A percentile compares a stretch with the other conserved stretches of the same genome.
phyloP scores from a whole-genome alignment of 176 grass and related monocot species.

The Themeda triandra region DNA sequence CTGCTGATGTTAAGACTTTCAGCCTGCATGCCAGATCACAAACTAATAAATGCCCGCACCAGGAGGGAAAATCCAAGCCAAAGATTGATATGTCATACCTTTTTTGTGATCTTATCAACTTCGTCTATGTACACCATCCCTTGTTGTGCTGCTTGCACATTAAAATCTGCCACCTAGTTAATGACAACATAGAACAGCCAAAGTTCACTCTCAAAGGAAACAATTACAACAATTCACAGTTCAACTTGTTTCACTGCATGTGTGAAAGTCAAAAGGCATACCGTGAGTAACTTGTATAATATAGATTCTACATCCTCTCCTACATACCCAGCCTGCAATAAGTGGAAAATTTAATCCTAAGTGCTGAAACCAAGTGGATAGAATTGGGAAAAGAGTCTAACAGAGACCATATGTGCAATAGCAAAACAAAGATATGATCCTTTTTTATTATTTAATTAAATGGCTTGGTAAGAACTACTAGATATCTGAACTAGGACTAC shows the following conservation, averaged over 20 bases:
- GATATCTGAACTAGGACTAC: background rate
- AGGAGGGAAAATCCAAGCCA: slow-evolving; percentile 4
- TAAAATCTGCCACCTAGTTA: slow-evolving; percentile 94
- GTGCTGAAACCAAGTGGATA: background rate
- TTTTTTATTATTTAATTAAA: slow-evolving; percentile 8
- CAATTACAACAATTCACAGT: background rate
- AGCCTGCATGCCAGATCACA: slow-evolving; percentile 55
- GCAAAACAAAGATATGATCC: background rate
- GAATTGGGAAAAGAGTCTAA: background rate
- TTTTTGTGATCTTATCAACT: slow-evolving; percentile 99
- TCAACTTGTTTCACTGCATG: background rate
- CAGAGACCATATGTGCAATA: background rate
- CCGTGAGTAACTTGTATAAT: slow-evolving; percentile 94
- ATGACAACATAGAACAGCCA: slow-evolving; percentile 33
- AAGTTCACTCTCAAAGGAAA: slow-evolving; percentile 17
- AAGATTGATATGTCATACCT: slow-evolving; percentile 42
- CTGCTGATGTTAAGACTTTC: slow-evolving; percentile 98
- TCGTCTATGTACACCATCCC: slow-evolving; percentile 99
- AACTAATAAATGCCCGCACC: slow-evolving; percentile 24
- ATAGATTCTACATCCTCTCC: slow-evolving; percentile 99
- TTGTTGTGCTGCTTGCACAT: slow-evolving; percentile 99
- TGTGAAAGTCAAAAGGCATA: slow-evolving; percentile 35
- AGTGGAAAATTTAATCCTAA: slow-evolving; percentile 32
- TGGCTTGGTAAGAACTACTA: background rate
- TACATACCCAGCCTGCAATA: slow-evolving; percentile 94